phyloP scores from a whole-genome alignment of 306 rosid genomes.

The Medicago truncatula region MtrunA17r5.0-ANR NC_053044.1:3028501-3029000 shows the following conservation, averaged over 20 bases:
- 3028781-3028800: constrained; percentile 76
- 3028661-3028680: too few relatives aligned
- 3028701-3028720: constrained; percentile 5
- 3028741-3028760: constrained; percentile 60
- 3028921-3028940: constrained; percentile 14
- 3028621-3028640: constrained; percentile 57
- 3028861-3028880: constrained; percentile 64
- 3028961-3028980: background rate
- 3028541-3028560: constrained; percentile 14
- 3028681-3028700: too few relatives aligned
- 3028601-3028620: constrained; percentile 67
- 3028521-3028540: background rate
- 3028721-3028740: constrained; percentile 57
- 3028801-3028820: constrained; percentile 80
- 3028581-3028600: constrained; percentile 33
- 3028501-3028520: constrained; percentile 1
- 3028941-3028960: constrained; percentile 20
- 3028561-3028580: background rate
- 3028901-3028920: constrained; percentile 56
- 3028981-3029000: constrained; percentile 16
- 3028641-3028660: constrained; percentile 56
- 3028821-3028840: constrained; percentile 77
- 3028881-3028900: constrained; percentile 74
- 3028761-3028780: constrained; percentile 67
- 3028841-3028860: constrained; percentile 70